These are phyloP conservation scores for Talaromyces albobiverticillius DNA, from an alignment of 2,329 filamentous ascomycete species.

Conservation along the genomic window DNA sequence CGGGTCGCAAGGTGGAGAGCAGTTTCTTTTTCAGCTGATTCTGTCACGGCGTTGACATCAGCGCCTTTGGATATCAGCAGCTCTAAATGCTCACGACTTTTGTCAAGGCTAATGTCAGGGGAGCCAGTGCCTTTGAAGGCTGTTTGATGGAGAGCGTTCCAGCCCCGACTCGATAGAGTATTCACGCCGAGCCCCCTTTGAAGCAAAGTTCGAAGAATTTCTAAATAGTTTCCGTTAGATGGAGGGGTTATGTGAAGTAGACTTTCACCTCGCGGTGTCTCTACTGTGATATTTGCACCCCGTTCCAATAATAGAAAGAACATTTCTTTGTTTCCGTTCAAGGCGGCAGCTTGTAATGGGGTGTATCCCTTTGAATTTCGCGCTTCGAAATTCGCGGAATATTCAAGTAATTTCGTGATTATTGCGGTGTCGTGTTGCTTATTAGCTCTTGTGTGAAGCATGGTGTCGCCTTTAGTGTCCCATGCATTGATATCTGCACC, in stretches of 20 bases:
- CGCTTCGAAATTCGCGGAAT: slow-evolving; percentile 29
- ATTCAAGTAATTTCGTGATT: slow-evolving; percentile 22
- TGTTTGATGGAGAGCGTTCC: slow-evolving; percentile 26
- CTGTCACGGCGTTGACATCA: slow-evolving; percentile 20
- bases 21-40: slow-evolving; percentile 19
- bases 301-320: slow-evolving; percentile 21
- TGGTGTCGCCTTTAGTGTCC: slow-evolving; percentile 25
- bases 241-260: slow-evolving; percentile 30
- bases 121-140: slow-evolving; percentile 20
- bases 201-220: slow-evolving; percentile 23
- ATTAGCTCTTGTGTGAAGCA: slow-evolving; percentile 28
- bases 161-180: slow-evolving; percentile 19
- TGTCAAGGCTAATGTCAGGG: slow-evolving; percentile 20
- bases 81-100: slow-evolving; percentile 21
- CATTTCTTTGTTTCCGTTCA: slow-evolving; percentile 25
- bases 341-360: slow-evolving; percentile 28
- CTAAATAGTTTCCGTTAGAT: slow-evolving; percentile 21
- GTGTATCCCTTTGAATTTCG: slow-evolving; percentile 27
- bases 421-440: slow-evolving; percentile 16
- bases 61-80: slow-evolving; percentile 24
- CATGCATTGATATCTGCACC: slow-evolving; percentile 32
- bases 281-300: slow-evolving; percentile 22
- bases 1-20: slow-evolving; percentile 26
- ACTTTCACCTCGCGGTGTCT: slow-evolving; percentile 27
- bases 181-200: slow-evolving; percentile 18